Percentiles rank a stretch among this genome's conserved stretches.
phyloP scores from a whole-genome alignment of 495 filamentous ascomycete species.

The Filosporella fistucella region DNA sequence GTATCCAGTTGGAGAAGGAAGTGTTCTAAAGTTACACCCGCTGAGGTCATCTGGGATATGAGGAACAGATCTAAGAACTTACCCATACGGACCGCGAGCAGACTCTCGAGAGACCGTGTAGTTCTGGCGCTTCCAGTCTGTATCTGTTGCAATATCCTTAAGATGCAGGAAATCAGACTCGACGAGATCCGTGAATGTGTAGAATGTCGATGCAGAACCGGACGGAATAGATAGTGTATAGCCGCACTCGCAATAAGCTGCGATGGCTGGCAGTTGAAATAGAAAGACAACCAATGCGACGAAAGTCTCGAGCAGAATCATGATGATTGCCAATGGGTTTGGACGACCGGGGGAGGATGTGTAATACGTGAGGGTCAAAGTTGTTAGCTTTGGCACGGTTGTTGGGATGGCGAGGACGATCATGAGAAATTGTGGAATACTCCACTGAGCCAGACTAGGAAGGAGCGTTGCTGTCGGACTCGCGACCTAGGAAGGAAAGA shows the following conservation, averaged over 20 bases:
- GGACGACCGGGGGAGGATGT: not conserved
- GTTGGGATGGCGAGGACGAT: no score
- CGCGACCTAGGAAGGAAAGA: no score
- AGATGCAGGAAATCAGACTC: constrained; percentile 64
- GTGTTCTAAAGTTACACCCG: no score
- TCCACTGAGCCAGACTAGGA: no score
- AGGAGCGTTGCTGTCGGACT: no score
- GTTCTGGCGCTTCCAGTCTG: constrained; percentile 58
- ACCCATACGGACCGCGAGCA: constrained; percentile 61
- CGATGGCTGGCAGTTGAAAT: no score
- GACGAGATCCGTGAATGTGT: constrained; percentile 60
- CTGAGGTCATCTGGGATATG: no score
- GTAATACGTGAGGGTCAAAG: not conserved
- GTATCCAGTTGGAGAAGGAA: not conserved
- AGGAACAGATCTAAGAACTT: no score
- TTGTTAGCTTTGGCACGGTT: no score
- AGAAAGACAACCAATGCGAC: no score
- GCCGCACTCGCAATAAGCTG: constrained; percentile 69
- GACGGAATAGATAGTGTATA: constrained; percentile 42
- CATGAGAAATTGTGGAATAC: no score
- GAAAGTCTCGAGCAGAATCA: constrained; percentile 9
- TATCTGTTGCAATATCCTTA: constrained; percentile 38
- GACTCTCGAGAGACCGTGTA: constrained; percentile 52
- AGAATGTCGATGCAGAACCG: constrained; percentile 35
- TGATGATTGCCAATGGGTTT: not conserved